These are phyloP conservation scores for Saccharomycopsis fibuligera DNA, from an alignment of 805 yeast genomes.

Conservation along the genomic window DNA sequence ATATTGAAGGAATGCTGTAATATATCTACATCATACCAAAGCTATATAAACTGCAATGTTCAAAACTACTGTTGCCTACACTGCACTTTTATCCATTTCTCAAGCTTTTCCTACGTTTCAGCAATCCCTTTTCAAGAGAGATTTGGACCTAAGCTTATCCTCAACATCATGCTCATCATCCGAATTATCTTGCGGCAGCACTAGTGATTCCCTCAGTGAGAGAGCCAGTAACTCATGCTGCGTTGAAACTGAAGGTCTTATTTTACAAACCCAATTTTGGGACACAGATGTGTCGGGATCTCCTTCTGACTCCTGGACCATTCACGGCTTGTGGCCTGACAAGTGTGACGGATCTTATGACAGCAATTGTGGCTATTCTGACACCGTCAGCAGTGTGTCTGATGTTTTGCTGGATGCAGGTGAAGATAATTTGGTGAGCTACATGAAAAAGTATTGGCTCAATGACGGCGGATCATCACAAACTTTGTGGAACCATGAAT, in stretches of 20 bases:
- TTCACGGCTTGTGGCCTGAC: slow-evolving; percentile 89
- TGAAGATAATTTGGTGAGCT: slow-evolving; percentile 30
- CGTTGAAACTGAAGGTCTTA: slow-evolving; percentile 73
- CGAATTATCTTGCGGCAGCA: slow-evolving; percentile 9
- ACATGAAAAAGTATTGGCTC: slow-evolving; percentile 65
- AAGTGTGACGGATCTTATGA: slow-evolving; percentile 76
- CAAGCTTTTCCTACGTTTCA: too few species aligned
- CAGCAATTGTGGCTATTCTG: slow-evolving; percentile 51
- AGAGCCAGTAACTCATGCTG: slow-evolving; percentile 70
- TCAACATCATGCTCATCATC: slow-evolving; percentile 8
- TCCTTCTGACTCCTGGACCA: slow-evolving; percentile 62
- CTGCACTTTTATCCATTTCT: too few species aligned
- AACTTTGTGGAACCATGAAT: slow-evolving; percentile 81
- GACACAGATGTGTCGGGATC: slow-evolving; percentile 75
- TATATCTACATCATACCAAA: too few species aligned
- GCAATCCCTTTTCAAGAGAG: slow-evolving; percentile 15
- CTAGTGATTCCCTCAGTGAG: too few species aligned
- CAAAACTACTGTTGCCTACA: too few species aligned
- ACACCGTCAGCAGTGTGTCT: slow-evolving; percentile 4
- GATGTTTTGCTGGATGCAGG: slow-evolving; percentile 5
- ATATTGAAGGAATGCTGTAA: too few species aligned
- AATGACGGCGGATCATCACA: slow-evolving; percentile 62
- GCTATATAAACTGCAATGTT: too few species aligned
- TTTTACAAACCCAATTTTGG: slow-evolving; percentile 90
- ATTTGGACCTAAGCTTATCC: slow-evolving; percentile 14